Percentiles rank a stretch among this genome's conserved stretches.
Evolutionary conservation across 768 basidiomycete genomes (phyloP).

Genomic region (Tremella mesenterica): DNA sequence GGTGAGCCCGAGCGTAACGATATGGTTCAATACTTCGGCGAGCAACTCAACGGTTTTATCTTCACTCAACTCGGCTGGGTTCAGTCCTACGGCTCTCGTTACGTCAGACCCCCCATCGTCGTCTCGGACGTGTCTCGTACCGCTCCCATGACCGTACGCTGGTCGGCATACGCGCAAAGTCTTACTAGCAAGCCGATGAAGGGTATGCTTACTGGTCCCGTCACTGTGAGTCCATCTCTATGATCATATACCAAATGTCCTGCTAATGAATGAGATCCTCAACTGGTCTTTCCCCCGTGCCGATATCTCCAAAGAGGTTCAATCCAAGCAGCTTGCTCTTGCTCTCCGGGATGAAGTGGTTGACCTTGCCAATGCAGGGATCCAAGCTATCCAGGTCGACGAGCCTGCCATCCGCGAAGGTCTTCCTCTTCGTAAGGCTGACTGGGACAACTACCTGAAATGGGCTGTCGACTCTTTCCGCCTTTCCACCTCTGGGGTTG

Average conservation of each 20-base stretch:
- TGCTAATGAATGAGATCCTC: conserved; percentile 61
- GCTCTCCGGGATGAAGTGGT: conserved; percentile 96
- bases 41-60: conserved; percentile 85
- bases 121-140: conserved; percentile 95
- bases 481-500: conserved; percentile 90
- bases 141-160: conserved; percentile 86
- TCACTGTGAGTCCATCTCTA: conserved; percentile 44
- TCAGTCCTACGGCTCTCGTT: conserved; percentile 98
- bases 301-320: conserved; percentile 88
- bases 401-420: conserved; percentile 99
- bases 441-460: conserved; percentile 91
- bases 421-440: conserved; percentile 86
- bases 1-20: conserved; percentile 99
- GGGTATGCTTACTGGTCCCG: conserved; percentile 97
- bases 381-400: conserved; percentile 97
- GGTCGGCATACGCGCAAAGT: conserved; percentile 95
- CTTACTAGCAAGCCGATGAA: conserved; percentile 92
- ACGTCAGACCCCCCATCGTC: conserved; percentile 96
- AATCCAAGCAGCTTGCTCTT: conserved; percentile 95
- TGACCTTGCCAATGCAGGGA: conserved; percentile 93
- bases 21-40: conserved; percentile 99
- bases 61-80: conserved; percentile 99
- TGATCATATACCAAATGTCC: not conserved
- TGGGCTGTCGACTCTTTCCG: conserved; percentile 99
- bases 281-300: conserved; percentile 99